Conservation (phyloP, 2,329 filamentous ascomycete genomes). For the Esteya vermicola region DNA sequence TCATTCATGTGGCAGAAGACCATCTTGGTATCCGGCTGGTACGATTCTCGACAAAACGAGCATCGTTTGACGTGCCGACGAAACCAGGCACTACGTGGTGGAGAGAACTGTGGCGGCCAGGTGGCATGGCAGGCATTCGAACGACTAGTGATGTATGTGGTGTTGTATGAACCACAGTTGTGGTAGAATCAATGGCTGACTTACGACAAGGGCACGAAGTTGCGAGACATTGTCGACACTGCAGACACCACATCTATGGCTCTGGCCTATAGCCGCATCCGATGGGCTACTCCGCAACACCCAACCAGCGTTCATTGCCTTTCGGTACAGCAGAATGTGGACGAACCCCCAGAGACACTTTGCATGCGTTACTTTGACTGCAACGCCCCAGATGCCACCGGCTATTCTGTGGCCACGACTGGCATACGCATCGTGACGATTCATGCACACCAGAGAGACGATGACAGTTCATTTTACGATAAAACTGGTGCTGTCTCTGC, state of each 20-base stretch:
- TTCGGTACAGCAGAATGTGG: too few relatives aligned
- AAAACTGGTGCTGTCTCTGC: not conserved
- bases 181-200: not conserved
- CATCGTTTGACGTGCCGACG: not conserved
- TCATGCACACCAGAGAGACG: not conserved
- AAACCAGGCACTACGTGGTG: not conserved
- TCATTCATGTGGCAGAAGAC: not conserved
- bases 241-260: not conserved
- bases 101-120: not conserved
- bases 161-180: not conserved
- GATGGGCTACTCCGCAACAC: not conserved
- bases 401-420: not conserved
- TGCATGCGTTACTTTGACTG: not conserved
- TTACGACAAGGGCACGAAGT: not conserved
- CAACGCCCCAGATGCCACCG: not conserved
- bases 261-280: not conserved
- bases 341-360: not conserved
- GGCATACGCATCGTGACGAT: not conserved
- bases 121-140: not conserved
- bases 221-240: not conserved
- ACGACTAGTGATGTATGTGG: not conserved
- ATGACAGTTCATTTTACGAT: not conserved
- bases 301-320: not conserved
- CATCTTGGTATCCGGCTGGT: not conserved
- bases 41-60: not conserved